phyloP scores from a whole-genome alignment of 441 rosid species.

The Pelargonium cotyledonis region DNA sequence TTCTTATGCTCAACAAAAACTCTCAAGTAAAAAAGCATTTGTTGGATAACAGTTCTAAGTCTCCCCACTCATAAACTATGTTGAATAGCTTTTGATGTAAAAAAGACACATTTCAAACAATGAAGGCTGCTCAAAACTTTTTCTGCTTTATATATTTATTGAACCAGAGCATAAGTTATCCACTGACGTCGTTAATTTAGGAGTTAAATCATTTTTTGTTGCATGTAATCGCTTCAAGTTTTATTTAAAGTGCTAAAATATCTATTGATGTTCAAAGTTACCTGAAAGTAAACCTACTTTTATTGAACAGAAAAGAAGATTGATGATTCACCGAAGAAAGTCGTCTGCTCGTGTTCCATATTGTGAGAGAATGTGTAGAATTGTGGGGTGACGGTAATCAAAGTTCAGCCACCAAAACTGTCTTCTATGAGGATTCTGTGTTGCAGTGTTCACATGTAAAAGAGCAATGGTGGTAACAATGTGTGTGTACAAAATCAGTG shows the following conservation, averaged over 20 bases:
- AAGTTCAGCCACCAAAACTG: conserved; percentile 36
- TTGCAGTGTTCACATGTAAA: conserved; percentile 20
- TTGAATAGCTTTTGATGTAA: background rate
- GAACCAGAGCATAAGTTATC: background rate
- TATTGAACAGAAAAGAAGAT: conserved; percentile 72
- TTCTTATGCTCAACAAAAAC: background rate
- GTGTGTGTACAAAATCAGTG: conserved; percentile 16
- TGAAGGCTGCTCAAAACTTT: background rate
- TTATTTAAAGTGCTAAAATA: too few species aligned
- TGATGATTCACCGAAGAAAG: conserved; percentile 58
- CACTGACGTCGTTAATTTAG: background rate
- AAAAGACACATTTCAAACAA: background rate
- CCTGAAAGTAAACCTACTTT: conserved; percentile 14
- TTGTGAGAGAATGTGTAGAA: conserved; percentile 44
- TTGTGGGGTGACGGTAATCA: conserved; percentile 19
- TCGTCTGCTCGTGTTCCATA: conserved; percentile 81
- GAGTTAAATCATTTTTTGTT: background rate
- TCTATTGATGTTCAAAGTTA: background rate
- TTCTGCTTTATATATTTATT: background rate
- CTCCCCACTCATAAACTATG: too few species aligned
- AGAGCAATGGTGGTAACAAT: conserved; percentile 20
- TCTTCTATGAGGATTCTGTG: conserved; percentile 21
- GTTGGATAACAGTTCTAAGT: background rate
- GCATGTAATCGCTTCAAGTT: background rate
- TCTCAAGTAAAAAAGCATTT: background rate